Evolutionary conservation across 805 yeast species (phyloP).

Genomic region (Zygotorulaspora chibaensis): DNA sequence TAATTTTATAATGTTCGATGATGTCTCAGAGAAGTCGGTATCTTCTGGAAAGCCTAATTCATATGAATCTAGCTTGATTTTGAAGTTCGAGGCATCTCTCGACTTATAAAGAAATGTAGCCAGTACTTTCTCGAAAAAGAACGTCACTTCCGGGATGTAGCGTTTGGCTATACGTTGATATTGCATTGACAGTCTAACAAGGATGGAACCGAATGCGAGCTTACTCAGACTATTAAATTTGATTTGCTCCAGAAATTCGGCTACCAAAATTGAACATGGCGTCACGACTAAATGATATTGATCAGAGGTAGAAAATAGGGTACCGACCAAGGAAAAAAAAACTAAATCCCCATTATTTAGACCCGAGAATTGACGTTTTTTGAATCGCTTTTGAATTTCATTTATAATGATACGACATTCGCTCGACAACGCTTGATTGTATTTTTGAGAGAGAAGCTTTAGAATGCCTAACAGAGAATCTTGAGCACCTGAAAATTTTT

Average conservation of each 20-base stretch:
- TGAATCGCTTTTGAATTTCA: slow-evolving; percentile 52
- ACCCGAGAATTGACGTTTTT: slow-evolving; percentile 36
- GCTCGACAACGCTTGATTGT: slow-evolving; percentile 58
- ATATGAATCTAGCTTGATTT: slow-evolving; percentile 24
- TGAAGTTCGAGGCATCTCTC: slow-evolving; percentile 3
- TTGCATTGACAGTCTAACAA: slow-evolving; percentile 59
- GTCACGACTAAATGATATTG: slow-evolving; percentile 89
- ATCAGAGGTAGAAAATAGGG: slow-evolving; percentile 88
- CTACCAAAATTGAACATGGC: slow-evolving; percentile 69
- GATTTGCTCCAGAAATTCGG: slow-evolving; percentile 60
- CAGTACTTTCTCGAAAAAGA: slow-evolving; percentile 52
- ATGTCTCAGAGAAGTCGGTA: slow-evolving; percentile 8
- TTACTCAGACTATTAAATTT: slow-evolving; percentile 39
- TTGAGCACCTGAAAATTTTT: slow-evolving; percentile 36
- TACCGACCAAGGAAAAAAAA: slow-evolving; percentile 67
- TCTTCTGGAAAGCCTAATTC: slow-evolving; percentile 17
- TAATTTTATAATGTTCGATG: slow-evolving; percentile 15
- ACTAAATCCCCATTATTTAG: slow-evolving; percentile 51
- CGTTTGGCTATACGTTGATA: slow-evolving; percentile 82
- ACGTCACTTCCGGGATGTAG: slow-evolving; percentile 71
- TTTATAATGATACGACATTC: slow-evolving; percentile 54
- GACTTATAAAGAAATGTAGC: slow-evolving; percentile 35
- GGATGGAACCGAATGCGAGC: slow-evolving; percentile 56
- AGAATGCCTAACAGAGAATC: slow-evolving; percentile 45
- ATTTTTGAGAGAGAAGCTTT: slow-evolving; percentile 58